Conservation (phyloP, 78 protist genomes). For the Dictyostelium purpureum region DNA sequence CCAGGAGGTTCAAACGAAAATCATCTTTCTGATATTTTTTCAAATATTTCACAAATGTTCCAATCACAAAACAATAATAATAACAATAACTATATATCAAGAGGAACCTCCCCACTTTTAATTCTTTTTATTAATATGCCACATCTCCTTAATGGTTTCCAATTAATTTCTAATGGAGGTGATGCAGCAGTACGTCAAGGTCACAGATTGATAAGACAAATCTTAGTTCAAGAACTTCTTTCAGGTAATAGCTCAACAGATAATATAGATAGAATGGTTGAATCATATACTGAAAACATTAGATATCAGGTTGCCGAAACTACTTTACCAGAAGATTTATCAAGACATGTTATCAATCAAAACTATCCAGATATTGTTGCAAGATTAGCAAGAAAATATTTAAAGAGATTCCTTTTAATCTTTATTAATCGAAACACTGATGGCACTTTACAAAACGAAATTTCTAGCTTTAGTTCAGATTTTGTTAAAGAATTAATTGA, state of each 20-base stretch:
- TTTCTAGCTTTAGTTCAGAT: background rate
- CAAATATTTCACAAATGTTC: background rate
- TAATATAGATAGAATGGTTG: background rate
- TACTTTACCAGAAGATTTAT: background rate
- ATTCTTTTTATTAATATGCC: conserved; percentile 1
- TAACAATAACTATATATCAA: background rate
- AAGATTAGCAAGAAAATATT: background rate
- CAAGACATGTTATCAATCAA: background rate
- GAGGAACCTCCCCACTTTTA: background rate
- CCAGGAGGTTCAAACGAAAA: background rate
- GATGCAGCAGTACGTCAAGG: background rate
- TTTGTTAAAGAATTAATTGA: conserved; percentile 9
- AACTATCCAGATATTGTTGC: background rate
- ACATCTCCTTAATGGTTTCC: background rate
- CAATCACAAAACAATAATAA: background rate
- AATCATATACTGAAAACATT: background rate
- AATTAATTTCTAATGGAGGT: background rate
- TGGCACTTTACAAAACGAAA: background rate
- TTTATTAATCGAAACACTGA: background rate
- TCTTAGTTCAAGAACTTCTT: background rate
- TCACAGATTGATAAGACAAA: conserved; percentile 18
- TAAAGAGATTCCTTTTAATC: conserved; percentile 3
- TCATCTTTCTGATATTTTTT: conserved; percentile 7
- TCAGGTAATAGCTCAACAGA: background rate
- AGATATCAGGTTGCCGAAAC: background rate